A percentile compares a stretch with the other conserved stretches of the same genome.
Conservation (phyloP, 2,329 filamentous ascomycete genomes). For the Davidsoniella neocaledoniae region DNA sequence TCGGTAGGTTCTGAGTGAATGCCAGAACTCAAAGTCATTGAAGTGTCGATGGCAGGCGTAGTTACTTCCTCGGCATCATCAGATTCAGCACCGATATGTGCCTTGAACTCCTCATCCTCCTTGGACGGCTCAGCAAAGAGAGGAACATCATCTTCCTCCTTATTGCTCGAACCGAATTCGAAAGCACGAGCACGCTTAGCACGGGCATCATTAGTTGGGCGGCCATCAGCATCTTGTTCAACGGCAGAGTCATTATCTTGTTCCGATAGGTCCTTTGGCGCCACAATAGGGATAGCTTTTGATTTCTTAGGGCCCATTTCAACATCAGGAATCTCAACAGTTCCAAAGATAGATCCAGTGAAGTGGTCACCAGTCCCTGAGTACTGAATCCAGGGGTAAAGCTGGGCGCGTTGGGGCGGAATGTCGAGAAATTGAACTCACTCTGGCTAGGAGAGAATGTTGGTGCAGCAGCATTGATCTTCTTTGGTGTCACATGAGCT, state of each 20-base stretch:
- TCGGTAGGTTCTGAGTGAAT: constrained; percentile 36
- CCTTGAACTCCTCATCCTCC: constrained; percentile 14
- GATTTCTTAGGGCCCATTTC: constrained; percentile 52
- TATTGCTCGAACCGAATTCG: constrained; percentile 21
- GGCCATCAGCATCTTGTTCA: constrained; percentile 35
- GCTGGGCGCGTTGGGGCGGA: constrained; percentile 58
- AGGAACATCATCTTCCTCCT: constrained; percentile 56
- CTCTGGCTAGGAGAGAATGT: constrained; percentile 52
- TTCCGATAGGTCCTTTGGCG: constrained; percentile 32
- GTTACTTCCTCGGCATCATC: constrained; percentile 25
- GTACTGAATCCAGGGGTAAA: constrained; percentile 48
- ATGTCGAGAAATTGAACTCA: constrained; percentile 56
- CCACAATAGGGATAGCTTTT: constrained; percentile 70
- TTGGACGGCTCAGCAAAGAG: constrained; percentile 45
- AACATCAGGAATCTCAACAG: constrained; percentile 49
- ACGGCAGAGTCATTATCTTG: constrained; percentile 18
- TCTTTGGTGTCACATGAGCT: constrained; percentile 25
- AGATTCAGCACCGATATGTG: constrained; percentile 17
- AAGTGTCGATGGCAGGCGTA: constrained; percentile 28
- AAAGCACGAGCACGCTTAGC: constrained; percentile 57
- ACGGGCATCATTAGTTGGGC: constrained; percentile 45
- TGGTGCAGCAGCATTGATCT: constrained; percentile 53
- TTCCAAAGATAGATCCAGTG: constrained; percentile 47
- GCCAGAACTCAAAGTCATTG: constrained; percentile 31
- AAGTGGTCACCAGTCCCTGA: constrained; percentile 27